Conservation (phyloP, 2,329 filamentous ascomycete species). For the Colletotrichum theobromicola region DNA sequence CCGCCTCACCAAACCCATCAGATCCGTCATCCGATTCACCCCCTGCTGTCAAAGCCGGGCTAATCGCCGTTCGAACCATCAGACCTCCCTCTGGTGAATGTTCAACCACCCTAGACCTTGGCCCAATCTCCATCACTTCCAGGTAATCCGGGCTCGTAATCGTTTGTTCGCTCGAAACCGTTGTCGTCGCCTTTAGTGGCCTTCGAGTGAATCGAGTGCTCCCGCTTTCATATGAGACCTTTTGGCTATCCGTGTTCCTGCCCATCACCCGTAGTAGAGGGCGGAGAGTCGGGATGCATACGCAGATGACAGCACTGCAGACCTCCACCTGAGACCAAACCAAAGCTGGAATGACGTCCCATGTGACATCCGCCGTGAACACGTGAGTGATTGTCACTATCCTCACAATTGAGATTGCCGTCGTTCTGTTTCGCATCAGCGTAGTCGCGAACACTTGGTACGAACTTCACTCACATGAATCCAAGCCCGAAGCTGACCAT, state of each 20-base stretch:
- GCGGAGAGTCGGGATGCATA: constrained; percentile 15
- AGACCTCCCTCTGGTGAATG: neutral
- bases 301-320: constrained; percentile 9
- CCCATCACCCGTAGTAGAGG: neutral
- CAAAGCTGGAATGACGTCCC: neutral
- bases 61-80: neutral
- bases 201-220: neutral
- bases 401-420: constrained; percentile 7
- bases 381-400: neutral
- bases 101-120: neutral
- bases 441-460: neutral
- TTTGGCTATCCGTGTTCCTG: neutral
- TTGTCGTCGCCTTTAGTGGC: neutral
- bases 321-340: constrained; percentile 11
- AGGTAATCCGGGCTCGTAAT: neutral
- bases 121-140: neutral
- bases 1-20: neutral
- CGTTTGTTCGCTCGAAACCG: constrained; percentile 4
- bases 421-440: neutral
- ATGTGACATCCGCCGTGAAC: constrained; percentile 7
- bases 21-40: constrained; percentile 8
- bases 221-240: neutral
- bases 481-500: constrained; percentile 16
- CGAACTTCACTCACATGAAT: neutral
- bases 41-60: neutral